Evolutionary conservation across 805 yeast genomes (phyloP), one percentile per base, ranked within the genome.

Genomic region (Blastobotrys peoriensis): DNA sequence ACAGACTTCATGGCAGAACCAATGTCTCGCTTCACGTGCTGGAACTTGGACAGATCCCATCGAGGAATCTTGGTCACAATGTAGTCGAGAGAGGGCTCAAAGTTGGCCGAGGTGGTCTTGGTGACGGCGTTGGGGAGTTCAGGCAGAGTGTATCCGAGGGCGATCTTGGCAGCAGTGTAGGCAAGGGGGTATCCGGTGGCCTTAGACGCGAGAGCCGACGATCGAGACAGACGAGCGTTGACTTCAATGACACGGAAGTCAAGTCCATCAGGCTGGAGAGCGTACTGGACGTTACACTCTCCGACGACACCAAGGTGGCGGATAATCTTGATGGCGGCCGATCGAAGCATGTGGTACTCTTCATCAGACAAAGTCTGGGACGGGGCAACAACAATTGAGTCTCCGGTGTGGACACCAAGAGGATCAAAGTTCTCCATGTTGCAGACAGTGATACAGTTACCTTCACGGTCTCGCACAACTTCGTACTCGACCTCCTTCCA

Each of bases 391-490:
- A 91, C 98, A 59, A 91, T 93, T 35, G 98, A 93, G 67, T 91
- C 98, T 72, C 98, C 98, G 45, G 98, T 91, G 70, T 91, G 98
- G 59, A 91, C 84, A 57, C 98, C 98, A 57, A 91, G 78, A 36
- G 98, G 98, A 68, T 91, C 98, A 58, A 91, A 91, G 73, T 91
- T 91, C 71, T 91, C 98, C 98, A 91, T 91, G 69, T 91, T 91
- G 76, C 98, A 91, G 43, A 91, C 98, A 36, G 98, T 91, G 64
- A 91, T 91, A 76, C 98, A 91, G 77, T 91, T 91, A 55, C 83
- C 96, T 45, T 84, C 93, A 53, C 93, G 78, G 71, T 91, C 98
- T 64, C 98, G 83, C 46, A 91, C 98, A 53, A 91, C 98, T 73
- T 91, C 98, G 66, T 91, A 91, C 70, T 91, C 98, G 51, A 91